Evolutionary conservation across 73 alveolate species (phyloP).

Genomic region (Paramecium sexaurelia): DNA sequence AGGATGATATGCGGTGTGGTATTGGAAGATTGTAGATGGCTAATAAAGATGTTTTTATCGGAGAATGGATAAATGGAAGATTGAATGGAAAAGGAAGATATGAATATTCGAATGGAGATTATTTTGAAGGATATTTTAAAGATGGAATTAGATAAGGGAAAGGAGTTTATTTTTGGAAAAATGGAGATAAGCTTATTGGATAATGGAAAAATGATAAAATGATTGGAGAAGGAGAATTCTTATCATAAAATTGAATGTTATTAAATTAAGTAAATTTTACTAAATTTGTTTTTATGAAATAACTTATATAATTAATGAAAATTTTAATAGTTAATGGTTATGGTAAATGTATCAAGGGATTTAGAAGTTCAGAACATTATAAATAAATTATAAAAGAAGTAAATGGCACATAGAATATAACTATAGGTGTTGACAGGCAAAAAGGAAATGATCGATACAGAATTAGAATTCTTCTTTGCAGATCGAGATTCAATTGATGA

Average conservation of each 20-base stretch:
- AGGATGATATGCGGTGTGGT: neutral
- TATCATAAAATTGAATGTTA: neutral
- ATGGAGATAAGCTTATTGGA: constrained; percentile 67
- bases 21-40: constrained; percentile 25
- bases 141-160: constrained; percentile 66
- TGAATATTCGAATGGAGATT: constrained; percentile 69
- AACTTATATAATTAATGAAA: constrained; percentile 11
- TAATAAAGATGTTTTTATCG: constrained; percentile 66
- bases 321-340: constrained; percentile 47
- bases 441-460: constrained; percentile 68
- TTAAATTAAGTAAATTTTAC: neutral
- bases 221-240: constrained; percentile 52
- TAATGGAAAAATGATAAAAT: constrained; percentile 55
- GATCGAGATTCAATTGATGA: constrained; percentile 72
- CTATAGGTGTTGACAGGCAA: constrained; percentile 18
- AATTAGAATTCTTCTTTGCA: constrained; percentile 61
- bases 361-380: constrained; percentile 21
- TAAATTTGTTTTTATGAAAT: neutral
- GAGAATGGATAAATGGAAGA: constrained; percentile 66
- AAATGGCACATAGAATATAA: neutral
- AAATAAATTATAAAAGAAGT: constrained; percentile 21
- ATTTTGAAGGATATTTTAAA: constrained; percentile 56
- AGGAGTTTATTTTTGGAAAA: constrained; percentile 67
- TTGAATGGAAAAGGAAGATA: constrained; percentile 64
- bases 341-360: constrained; percentile 33